Evolutionary conservation across 2,329 filamentous ascomycete species (phyloP).

Genomic region (Madurella fahalii): DNA sequence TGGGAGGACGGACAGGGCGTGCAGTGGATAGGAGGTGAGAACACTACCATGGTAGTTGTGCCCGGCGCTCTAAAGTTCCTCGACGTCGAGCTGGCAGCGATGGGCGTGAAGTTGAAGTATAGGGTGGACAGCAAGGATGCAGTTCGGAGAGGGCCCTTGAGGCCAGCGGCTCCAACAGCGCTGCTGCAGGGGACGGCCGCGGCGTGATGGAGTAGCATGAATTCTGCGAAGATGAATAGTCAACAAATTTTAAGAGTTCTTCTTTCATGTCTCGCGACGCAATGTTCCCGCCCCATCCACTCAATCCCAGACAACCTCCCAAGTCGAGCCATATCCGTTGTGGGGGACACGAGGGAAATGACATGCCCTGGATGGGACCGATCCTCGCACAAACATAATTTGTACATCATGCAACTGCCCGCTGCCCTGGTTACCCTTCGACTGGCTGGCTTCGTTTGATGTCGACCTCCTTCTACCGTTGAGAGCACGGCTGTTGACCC

Average conservation of each 20-base stretch:
- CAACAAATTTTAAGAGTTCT: background rate
- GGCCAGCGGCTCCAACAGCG: constrained; percentile 17
- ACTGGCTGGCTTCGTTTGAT: background rate
- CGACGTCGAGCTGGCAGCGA: constrained; percentile 91
- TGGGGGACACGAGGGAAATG: constrained; percentile 16
- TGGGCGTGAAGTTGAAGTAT: constrained; percentile 95
- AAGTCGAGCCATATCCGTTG: background rate
- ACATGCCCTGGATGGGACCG: constrained; percentile 12
- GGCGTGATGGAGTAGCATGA: constrained; percentile 9
- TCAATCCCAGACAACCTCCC: background rate
- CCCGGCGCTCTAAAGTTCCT: constrained; percentile 89
- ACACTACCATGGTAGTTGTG: constrained; percentile 87
- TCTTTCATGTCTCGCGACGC: background rate
- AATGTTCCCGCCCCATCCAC: background rate
- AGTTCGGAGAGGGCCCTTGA: constrained; percentile 49
- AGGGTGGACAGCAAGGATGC: constrained; percentile 61
- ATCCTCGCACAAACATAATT: constrained; percentile 4
- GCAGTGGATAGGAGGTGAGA: constrained; percentile 81
- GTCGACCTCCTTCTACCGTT: background rate
- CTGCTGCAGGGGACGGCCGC: constrained; percentile 10
- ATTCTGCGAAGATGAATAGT: background rate
- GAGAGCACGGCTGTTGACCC: no score
- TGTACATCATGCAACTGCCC: constrained; percentile 15
- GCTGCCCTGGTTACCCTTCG: background rate
- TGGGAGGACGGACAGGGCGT: constrained; percentile 91